Evolutionary conservation across 2,329 filamentous ascomycete species (phyloP).

Genomic region (Graphilbum sp.): DNA sequence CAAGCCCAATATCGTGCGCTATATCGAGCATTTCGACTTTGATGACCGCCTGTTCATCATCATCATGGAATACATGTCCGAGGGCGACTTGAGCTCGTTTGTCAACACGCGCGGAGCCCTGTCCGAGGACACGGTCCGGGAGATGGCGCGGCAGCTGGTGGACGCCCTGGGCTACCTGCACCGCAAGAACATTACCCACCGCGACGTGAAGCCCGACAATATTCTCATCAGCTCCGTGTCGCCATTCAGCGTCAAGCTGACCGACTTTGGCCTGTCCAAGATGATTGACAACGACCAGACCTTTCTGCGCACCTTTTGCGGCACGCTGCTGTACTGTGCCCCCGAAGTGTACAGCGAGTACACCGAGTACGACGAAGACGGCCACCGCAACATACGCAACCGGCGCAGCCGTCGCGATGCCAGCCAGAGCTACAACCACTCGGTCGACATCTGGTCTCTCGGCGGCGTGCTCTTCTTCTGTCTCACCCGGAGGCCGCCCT

Average conservation of each 20-base stretch:
- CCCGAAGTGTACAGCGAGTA: slow-evolving; percentile 84
- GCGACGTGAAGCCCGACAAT: slow-evolving; percentile 98
- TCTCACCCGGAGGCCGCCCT: slow-evolving; percentile 66
- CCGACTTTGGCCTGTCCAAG: slow-evolving; percentile 93
- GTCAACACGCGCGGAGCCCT: slow-evolving; percentile 47
- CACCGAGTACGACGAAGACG: slow-evolving; percentile 50
- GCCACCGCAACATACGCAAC: slow-evolving; percentile 44
- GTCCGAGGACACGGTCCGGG: slow-evolving; percentile 49
- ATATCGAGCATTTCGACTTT: slow-evolving; percentile 76
- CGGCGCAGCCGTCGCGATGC: slow-evolving; percentile 39
- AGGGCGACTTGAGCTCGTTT: slow-evolving; percentile 67
- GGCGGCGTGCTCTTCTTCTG: slow-evolving; percentile 83
- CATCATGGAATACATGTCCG: slow-evolving; percentile 82
- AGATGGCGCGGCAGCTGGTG: slow-evolving; percentile 61
- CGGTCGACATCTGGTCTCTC: slow-evolving; percentile 92
- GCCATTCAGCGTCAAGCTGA: slow-evolving; percentile 75
- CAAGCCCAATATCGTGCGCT: slow-evolving; percentile 77
- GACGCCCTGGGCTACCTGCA: slow-evolving; percentile 79
- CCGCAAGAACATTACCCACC: slow-evolving; percentile 76
- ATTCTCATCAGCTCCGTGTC: slow-evolving; percentile 63
- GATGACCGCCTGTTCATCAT: slow-evolving; percentile 77
- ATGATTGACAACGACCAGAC: slow-evolving; percentile 82
- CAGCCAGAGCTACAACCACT: slow-evolving; percentile 65
- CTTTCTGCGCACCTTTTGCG: slow-evolving; percentile 90
- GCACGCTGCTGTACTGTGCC: slow-evolving; percentile 87